Base-by-base conservation (phyloP, 2,329 filamentous ascomycete genomes). In the Monosporascus sp. region DNA sequence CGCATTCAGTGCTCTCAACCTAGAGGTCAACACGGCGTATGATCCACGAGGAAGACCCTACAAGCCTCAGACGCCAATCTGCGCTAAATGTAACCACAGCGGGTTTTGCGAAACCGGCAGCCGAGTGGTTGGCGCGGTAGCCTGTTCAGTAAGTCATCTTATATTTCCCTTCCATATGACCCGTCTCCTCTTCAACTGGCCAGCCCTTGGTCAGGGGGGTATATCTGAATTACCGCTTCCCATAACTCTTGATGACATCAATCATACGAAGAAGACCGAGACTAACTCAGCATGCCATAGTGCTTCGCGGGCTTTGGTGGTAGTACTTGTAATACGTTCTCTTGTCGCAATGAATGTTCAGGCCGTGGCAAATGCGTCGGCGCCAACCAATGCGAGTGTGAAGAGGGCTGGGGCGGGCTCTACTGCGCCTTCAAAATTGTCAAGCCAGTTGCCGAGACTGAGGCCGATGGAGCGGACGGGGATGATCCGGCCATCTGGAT, bases 401-500 rank as follows among this genome's bases (percentile, higher is more conserved):
- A 71, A 1, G 57, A 65, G 3, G 70, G 71, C 18, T 78, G 73
- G 73, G 74, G 73, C 3, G 75, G 75, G 0, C 63, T 76, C 0
- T 69, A 74, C 52, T 79, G 75, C 60, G 71, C 71, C 3, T 77
- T 77, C 56, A 65, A 76, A 18, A 61, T 72, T 0, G 70, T 77
- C 0, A 65, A 72, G 53, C 64, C 75, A 1, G 63, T 65, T 2
- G 70, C 67, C 46, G 75, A 77, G 58, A 77, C 75, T 0, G 72
- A 76, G 14, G 67, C 70, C 11, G 72, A 71, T 17, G 74, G 73
- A 0, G 72, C 62, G 1, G 75, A 78, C 24, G 74, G 75, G 0
- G 75, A 78, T 37, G 75, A 78, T 48, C 75, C 76, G 0, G 75
- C 74, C 0, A 73, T 78, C 24, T 78, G 75, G 75, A 73, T 78